phyloP scores from a whole-genome alignment of 1,284 basidiomycete species.

The Ganoderma multipileum region DNA sequence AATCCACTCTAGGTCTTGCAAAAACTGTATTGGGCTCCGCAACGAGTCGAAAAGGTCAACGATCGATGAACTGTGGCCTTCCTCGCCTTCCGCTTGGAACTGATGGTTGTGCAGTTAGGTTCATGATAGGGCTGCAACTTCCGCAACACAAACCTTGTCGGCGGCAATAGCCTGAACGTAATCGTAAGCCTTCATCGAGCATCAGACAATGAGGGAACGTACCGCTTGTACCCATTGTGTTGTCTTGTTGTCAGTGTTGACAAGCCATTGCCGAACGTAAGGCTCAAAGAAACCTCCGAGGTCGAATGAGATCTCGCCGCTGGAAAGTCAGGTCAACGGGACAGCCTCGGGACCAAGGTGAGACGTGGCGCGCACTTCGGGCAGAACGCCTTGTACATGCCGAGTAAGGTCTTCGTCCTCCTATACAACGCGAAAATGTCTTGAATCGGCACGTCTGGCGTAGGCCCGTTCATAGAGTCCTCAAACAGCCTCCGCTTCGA shows the following conservation, averaged over 20 bases:
- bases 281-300: constrained; percentile 84
- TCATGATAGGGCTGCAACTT: background rate
- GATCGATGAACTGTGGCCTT: constrained; percentile 94
- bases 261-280: constrained; percentile 90
- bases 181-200: constrained; percentile 8
- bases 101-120: constrained; percentile 38
- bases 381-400: constrained; percentile 85
- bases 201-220: constrained; percentile 38
- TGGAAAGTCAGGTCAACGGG: constrained; percentile 35
- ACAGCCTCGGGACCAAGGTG: background rate
- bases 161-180: constrained; percentile 76
- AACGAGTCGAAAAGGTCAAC: constrained; percentile 96
- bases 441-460: constrained; percentile 82
- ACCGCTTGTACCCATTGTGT: constrained; percentile 94
- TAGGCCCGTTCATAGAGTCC: constrained; percentile 80
- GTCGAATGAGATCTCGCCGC: constrained; percentile 69
- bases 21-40: constrained; percentile 88
- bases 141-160: constrained; percentile 70
- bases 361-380: constrained; percentile 60
- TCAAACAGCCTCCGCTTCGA: constrained; percentile 77
- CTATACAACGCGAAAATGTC: constrained; percentile 90
- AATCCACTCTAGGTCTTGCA: constrained; percentile 92
- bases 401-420: constrained; percentile 73
- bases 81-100: constrained; percentile 86
- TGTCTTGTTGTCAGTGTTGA: constrained; percentile 91